Evolutionary conservation across 768 basidiomycete species (phyloP).

Genomic region (Mycena chlorophos): DNA sequence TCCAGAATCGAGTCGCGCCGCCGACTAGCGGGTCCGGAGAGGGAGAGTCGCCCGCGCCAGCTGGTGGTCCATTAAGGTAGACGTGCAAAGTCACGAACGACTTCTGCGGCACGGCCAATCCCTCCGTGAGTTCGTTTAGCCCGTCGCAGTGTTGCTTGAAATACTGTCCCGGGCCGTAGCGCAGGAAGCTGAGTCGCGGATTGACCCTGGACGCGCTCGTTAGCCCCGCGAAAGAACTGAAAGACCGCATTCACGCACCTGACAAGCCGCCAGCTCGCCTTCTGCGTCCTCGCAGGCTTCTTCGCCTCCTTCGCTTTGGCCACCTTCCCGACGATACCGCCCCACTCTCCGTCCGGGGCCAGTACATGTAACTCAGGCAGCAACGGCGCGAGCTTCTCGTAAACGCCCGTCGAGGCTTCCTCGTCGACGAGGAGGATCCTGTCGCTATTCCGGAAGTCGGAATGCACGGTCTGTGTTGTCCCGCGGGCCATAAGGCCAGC

Average conservation of each 20-base stretch:
- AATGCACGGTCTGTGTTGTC: slow-evolving; percentile 33
- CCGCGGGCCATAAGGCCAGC: slow-evolving; percentile 34
- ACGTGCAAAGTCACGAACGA: slow-evolving; percentile 46
- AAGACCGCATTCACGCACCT: slow-evolving; percentile 28
- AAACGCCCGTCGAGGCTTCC: slow-evolving; percentile 35
- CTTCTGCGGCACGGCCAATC: slow-evolving; percentile 26
- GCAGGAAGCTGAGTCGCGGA: slow-evolving; percentile 43
- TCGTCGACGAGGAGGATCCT: slow-evolving; percentile 40
- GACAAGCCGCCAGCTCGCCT: slow-evolving; percentile 37
- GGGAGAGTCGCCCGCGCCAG: slow-evolving; percentile 25
- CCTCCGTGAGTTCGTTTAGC: slow-evolving; percentile 36
- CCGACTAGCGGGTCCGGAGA: slow-evolving; percentile 27
- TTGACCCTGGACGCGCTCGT: slow-evolving; percentile 34
- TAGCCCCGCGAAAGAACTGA: background rate
- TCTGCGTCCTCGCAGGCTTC: slow-evolving; percentile 21
- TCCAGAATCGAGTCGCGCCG: slow-evolving; percentile 44
- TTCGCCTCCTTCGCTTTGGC: background rate
- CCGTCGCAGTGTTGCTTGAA: slow-evolving; percentile 39
- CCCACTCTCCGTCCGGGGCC: slow-evolving; percentile 34
- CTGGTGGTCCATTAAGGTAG: slow-evolving; percentile 38
- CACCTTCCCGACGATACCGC: slow-evolving; percentile 28
- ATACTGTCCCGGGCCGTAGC: slow-evolving; percentile 45
- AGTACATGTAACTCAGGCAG: slow-evolving; percentile 40
- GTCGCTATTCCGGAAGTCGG: slow-evolving; percentile 42
- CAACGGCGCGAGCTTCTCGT: slow-evolving; percentile 37